Evolutionary conservation across 2,329 filamentous ascomycete genomes (phyloP), one percentile per base, ranked within the genome.

Genomic region (Colletotrichum zoysiae): DNA sequence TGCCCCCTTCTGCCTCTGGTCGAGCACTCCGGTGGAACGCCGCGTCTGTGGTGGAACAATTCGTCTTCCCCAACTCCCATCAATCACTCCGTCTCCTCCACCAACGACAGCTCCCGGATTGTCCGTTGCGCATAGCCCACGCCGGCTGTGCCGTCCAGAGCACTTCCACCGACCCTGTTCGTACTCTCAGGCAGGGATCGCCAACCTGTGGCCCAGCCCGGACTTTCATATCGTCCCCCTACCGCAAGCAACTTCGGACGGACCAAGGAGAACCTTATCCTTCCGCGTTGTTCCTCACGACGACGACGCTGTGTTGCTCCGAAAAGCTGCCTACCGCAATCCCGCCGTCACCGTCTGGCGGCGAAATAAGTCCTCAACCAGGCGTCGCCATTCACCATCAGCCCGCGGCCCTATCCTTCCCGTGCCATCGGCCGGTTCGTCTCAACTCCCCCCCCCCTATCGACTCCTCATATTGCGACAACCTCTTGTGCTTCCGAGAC

Each of bases 41-140:
- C 42, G 71, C 58, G 51, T 73, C 73, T 74, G 67, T 74, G 73
- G 73, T 74, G 73, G 73, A 74, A 74, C 71, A 74, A 74, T 72
- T 74, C 65, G 33, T 62, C 73, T 56, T 67, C 59, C 68, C 63
- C 61, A 61, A 72, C 61, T 67, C 70, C 66, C 70, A 67, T 68
- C 71, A 71, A 57, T 68, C 70, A 71, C 62, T 68, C 68, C 71
- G 60, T 71, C 69, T 70, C 71, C 65, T 74, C 73, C 73, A 74
- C 73, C 73, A 74, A 74, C 71, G 73, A 74, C 67, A 65, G 33
- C 30, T 63, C 33, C 30, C 65, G 55, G 48, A 69, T 68, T 74
- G 56, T 60, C 42, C 65, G 55, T 60, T 70, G 38, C 55, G 35
- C 42, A 64, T 64, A 16, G 53, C 56, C 55, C 51, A 59, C 53